These are phyloP conservation scores for Ogataea ganodermae DNA, from an alignment of 805 yeast species.

Conservation along the genomic window DNA sequence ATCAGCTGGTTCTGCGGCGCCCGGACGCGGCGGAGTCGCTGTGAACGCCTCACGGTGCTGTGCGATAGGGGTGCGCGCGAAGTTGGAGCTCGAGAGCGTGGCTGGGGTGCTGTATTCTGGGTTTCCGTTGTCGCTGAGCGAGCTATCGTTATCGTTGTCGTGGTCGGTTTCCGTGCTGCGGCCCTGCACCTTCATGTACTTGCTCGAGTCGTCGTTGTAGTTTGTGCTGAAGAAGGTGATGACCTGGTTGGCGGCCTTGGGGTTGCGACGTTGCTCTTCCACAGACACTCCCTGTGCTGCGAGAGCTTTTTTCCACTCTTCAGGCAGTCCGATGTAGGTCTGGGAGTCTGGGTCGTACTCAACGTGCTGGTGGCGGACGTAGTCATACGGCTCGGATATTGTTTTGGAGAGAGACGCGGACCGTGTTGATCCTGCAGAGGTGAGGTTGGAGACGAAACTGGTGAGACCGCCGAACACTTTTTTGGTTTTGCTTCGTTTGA, in stretches of 20 bases:
- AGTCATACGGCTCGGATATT: constrained; percentile 90
- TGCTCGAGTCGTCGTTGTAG: constrained; percentile 27
- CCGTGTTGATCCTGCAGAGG: constrained; percentile 14
- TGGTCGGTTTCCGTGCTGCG: constrained; percentile 22
- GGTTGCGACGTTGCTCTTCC: constrained; percentile 87
- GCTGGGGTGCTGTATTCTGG: constrained; percentile 14
- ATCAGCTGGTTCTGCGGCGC: constrained; percentile 1
- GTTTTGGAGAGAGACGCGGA: constrained; percentile 37
- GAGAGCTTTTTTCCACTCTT: constrained; percentile 85
- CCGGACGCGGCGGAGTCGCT: constrained; percentile 4
- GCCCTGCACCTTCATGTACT: constrained; percentile 34
- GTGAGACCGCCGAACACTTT: constrained; percentile 62
- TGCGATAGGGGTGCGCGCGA: constrained; percentile 14
- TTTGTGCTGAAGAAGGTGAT: constrained; percentile 32
- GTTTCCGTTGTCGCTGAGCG: constrained; percentile 20
- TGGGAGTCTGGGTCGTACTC: constrained; percentile 85
- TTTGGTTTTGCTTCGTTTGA: constrained; percentile 45
- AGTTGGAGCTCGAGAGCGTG: constrained; percentile 14
- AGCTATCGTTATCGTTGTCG: constrained; percentile 20
- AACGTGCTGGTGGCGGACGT: constrained; percentile 90
- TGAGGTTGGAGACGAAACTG: constrained; percentile 36
- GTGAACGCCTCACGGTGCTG: constrained; percentile 12
- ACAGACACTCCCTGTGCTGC: constrained; percentile 85
- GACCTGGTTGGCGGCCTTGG: constrained; percentile 71
- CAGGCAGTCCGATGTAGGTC: constrained; percentile 88